Percentiles rank a stretch among this genome's conserved stretches.
phyloP scores from a whole-genome alignment of 2,329 filamentous ascomycete genomes.

The Sclerotinia subarctica region DNA sequence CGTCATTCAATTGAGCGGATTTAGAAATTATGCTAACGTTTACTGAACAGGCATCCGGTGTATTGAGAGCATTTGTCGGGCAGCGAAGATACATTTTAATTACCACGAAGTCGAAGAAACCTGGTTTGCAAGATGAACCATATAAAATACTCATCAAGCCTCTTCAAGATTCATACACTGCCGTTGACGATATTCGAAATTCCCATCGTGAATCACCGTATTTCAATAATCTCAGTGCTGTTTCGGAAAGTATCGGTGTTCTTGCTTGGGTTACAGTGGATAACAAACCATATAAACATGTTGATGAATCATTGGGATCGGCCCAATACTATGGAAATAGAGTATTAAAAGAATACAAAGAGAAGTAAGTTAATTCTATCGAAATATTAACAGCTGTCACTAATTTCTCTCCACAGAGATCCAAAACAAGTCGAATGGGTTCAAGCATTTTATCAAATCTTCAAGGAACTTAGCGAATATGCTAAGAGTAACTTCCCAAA shows the following conservation, averaged over 20 bases:
- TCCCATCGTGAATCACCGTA: constrained; percentile 70
- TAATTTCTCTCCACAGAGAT: constrained; percentile 53
- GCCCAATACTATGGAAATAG: constrained; percentile 95
- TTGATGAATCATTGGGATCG: constrained; percentile 76
- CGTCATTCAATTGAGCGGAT: background rate
- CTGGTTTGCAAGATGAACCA: constrained; percentile 60
- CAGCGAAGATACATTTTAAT: constrained; percentile 87
- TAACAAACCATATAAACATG: constrained; percentile 76
- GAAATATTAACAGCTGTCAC: background rate
- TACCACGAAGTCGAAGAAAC: constrained; percentile 88
- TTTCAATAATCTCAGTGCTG: constrained; percentile 80
- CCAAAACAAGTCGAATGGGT: constrained; percentile 82
- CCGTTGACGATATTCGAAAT: constrained; percentile 78
- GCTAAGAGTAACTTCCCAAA: constrained; percentile 77
- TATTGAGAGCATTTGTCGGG: constrained; percentile 68
- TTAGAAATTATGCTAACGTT: constrained; percentile 21
- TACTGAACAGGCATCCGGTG: constrained; percentile 47
- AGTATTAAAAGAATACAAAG: constrained; percentile 87
- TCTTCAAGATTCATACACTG: constrained; percentile 76
- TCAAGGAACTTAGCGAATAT: constrained; percentile 78
- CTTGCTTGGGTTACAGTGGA: constrained; percentile 89
- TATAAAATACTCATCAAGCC: constrained; percentile 81
- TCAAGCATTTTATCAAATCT: constrained; percentile 86
- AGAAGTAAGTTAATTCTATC: constrained; percentile 51
- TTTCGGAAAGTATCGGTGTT: constrained; percentile 85